A percentile compares a stretch with the other conserved stretches of the same genome.
Evolutionary conservation across 371 early-diverging fungal genomes (phyloP).

Genomic region (Mortierella sp.): DNA sequence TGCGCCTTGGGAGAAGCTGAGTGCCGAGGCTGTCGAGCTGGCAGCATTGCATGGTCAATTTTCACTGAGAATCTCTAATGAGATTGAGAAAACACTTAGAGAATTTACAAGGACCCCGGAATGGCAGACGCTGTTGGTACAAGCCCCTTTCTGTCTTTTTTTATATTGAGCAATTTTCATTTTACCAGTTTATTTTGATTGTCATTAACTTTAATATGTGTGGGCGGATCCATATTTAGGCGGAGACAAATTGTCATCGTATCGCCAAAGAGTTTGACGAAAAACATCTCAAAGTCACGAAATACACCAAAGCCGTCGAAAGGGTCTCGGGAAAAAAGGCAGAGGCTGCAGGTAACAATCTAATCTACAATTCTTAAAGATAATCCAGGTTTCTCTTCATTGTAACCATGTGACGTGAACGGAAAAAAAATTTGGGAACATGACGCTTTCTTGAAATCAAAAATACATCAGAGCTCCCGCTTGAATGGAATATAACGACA

Average conservation of each 20-base stretch:
- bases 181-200: conserved; percentile 20
- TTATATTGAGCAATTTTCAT: conserved; percentile 6
- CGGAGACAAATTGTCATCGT: conserved; percentile 59
- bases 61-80: conserved; percentile 59
- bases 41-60: conserved; percentile 61
- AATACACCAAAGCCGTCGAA: conserved; percentile 62
- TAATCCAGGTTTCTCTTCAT: no score
- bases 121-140: conserved; percentile 53
- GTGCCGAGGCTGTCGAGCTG: conserved; percentile 60
- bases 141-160: background rate
- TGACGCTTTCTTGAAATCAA: conserved; percentile 4
- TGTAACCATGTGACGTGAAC: background rate
- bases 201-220: conserved; percentile 34
- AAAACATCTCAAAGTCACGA: conserved; percentile 57
- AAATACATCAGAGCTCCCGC: conserved; percentile 10
- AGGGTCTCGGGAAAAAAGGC: conserved; percentile 58
- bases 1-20: conserved; percentile 62
- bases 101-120: conserved; percentile 32
- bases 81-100: conserved; percentile 62
- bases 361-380: background rate
- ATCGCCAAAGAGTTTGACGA: conserved; percentile 65
- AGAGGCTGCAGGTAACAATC: conserved; percentile 42
- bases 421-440: background rate
- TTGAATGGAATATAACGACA: conserved; percentile 3
- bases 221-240: conserved; percentile 25